Base-by-base conservation (phyloP, 208 protist species). In the Leishmania guyanensis region DNA sequence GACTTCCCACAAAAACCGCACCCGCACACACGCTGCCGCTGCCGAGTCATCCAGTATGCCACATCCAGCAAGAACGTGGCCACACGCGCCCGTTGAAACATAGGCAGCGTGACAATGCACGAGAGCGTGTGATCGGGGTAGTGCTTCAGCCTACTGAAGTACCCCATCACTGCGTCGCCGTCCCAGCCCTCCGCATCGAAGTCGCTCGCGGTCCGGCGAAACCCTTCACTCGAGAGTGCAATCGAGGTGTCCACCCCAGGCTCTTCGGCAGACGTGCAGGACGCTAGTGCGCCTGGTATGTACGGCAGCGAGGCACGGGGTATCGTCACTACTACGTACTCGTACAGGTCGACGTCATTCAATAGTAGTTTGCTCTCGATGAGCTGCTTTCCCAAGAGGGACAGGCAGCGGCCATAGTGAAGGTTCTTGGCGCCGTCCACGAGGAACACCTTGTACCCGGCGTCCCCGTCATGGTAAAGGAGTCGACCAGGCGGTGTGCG, bases 301-400 rank as follows among this genome's bases (percentile, higher is more conserved):
- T 84, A 91, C 8, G 90, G 92, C 33, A 93, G 77, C 17, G 84
- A 82, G 1, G 75, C 83, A 10, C 90, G 88, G 0, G 88, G 90
- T 2, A 87, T 70, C 48, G 92, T 94, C 46, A 92, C 87, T 51
- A 95, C 85, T 46, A 93, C 91, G 66, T 92, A 93, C 83, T 95
- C 92, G 81, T 93, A 93, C 16, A 95, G 75, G 58, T 95, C 92
- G n/a, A 95, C 92, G 77, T 95, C 92, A 54, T 88, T 95, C 29
- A 53, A 60, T 4, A 95, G 79, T 33, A 92, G 66, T 69, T 95
- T 95, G 77, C 92, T 95, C 82, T 95, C 92, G 58, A 95, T 88
- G 60, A 93, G 92, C 29, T 82, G 76, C 56, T 93, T 93, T 16
- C 90, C 89, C 8, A 95, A 68, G 50, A 95, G 72, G 33, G 84